These are phyloP conservation scores for Fusarium sp. DNA, from an alignment of 2,329 filamentous ascomycete species.

Conservation along the genomic window DNA sequence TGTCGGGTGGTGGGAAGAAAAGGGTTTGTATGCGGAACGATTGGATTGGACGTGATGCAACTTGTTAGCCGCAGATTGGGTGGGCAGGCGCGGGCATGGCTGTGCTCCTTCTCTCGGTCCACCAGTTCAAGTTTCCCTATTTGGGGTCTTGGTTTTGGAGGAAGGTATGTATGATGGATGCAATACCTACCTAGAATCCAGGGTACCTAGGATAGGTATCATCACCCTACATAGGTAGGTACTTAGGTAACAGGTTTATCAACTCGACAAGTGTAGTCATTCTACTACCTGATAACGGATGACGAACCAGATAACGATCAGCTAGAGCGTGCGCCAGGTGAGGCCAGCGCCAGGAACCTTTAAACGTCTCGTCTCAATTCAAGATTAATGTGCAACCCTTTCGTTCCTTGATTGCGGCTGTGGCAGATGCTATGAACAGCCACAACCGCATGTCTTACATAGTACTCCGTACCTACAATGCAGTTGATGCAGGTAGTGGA, in stretches of 20 bases:
- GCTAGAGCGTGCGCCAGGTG: background rate
- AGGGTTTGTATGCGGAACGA: slow-evolving; percentile 19
- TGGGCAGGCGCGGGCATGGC: slow-evolving; percentile 38
- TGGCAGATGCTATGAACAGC: slow-evolving; percentile 20
- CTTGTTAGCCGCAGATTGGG: slow-evolving; percentile 37
- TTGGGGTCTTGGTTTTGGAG: background rate
- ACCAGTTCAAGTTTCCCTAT: background rate
- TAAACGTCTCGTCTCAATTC: background rate
- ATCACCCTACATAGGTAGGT: too few species aligned
- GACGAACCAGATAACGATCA: background rate
- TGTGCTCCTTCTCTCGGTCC: slow-evolving; percentile 23
- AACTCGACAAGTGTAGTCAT: background rate
- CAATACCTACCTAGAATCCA: too few species aligned
- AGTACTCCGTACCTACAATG: background rate
- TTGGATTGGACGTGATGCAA: slow-evolving; percentile 33
- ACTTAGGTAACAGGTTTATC: too few species aligned
- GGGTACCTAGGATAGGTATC: too few species aligned
- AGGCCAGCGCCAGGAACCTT: background rate
- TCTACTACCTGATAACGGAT: background rate
- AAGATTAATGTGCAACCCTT: slow-evolving; percentile 18
- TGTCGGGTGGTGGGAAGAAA: slow-evolving; percentile 16
- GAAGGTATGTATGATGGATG: background rate
- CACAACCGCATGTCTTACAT: slow-evolving; percentile 23
- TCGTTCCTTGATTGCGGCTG: slow-evolving; percentile 25
- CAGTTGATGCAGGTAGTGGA: background rate